Base-by-base conservation (phyloP, 2,329 filamentous ascomycete species). In the Madurella fahalii region DNA sequence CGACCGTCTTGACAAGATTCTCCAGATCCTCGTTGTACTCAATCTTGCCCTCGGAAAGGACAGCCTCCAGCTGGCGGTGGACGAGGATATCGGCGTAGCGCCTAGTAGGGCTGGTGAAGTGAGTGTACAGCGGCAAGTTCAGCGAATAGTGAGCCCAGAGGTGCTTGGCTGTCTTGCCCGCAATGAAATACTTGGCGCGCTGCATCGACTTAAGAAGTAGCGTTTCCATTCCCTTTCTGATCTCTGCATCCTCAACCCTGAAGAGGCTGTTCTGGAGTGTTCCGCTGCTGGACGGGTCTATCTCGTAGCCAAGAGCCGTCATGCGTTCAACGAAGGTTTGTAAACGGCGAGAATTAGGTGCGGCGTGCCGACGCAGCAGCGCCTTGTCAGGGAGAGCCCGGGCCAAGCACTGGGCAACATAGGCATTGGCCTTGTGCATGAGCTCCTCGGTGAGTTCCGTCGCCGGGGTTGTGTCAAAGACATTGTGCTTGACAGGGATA, bases 221-320 rank as follows among this genome's bases (percentile, higher is more conserved):
- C 2, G 93, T 96, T 78, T 99, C 94, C 89, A 99, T 96, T 59
- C 94, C 94, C 83, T 95, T 96, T 66, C 94, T 89, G 60, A 96
- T 78, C 62, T 95, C 90, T 37, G 83, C 74, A 69, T 99, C 91
- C 45, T 95, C 86, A 41, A 99, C 85, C 72, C 90, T 89, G 82
- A 96, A 97, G 46, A 99, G 77, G 70, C 93, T 96, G 77, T 91
- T 95, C 73, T 97, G 94, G 40, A 99, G 78, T 49, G 87, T 85
- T 50, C 92, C 92, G 67, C 93, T 96, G 79, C 89, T 95, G 42
- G 87, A 85, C 11, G 86, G 85, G 68, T 99, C 93, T 47, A 97
- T 87, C 39, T 93, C 87, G 69, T 92, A 95, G 43, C 91, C 92
- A 62, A 97, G 84, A 47, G 88, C 88, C 57, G 84, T 87, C 92